Evolutionary conservation across 2,329 filamentous ascomycete species (phyloP), one percentile per base, ranked within the genome.

Genomic region (Aspergillus pseudonomiae): DNA sequence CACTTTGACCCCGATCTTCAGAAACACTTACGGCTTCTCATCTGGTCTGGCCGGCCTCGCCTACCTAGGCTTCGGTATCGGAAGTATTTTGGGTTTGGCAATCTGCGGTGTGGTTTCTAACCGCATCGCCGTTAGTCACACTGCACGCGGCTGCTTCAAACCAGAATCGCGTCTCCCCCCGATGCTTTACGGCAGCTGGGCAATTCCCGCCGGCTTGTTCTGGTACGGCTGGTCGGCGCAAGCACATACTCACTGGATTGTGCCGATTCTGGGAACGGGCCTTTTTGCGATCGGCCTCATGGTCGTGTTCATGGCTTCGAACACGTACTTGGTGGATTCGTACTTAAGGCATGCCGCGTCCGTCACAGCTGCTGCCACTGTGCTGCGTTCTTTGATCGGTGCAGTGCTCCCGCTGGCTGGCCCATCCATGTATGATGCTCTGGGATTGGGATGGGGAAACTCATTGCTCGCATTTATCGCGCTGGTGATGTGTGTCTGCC

Each of bases 301-400:
- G 45, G 68, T 68, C 0, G 69, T 74, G 0, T 77, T 77, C 62
- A 86, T 88, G 81, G 80, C 82, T 0, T 77, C 85, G 1, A 83
- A 86, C 61, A 86, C 86, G 3, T 92, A 92, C 68, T 81, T 91
- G 3, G 84, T 91, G 39, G 88, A 91, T 61, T 82, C 84, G 1
- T 90, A 85, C 70, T 79, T 82, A 0, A 76, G 82, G 63, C 86
- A 88, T 66, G 86, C 87, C 1, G 88, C 89, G 19, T 84, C 82
- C 4, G 89, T 87, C 0, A 83, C 91, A 1, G 89, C 90, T 0
- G 88, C 88, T 3, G 69, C 64, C 16, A 68, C 62, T 6, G 56
- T 67, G 11, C 30, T 73, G n/a, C 65, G 68, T 26, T 79, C 75
- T 16, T 69, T 88, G 0, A 78, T 86, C 6, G 87, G 86, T 6